Percentiles rank a stretch among this genome's conserved stretches.
These are phyloP conservation scores for Streptanthus diversifolius DNA, from an alignment of 345 rosid genomes.

Conservation along the genomic window DNA sequence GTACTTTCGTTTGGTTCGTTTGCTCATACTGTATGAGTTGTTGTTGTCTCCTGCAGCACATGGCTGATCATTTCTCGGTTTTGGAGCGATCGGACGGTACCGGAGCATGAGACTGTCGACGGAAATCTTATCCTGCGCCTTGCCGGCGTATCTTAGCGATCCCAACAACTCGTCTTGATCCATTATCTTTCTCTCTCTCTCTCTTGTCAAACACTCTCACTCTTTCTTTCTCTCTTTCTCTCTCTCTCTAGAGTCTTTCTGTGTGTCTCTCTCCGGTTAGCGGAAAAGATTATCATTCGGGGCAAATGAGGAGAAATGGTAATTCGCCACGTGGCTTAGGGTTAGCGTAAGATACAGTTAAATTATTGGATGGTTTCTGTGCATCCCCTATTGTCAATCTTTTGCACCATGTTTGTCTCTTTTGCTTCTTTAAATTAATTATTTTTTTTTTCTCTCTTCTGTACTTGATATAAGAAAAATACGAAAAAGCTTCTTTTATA, in stretches of 20 bases:
- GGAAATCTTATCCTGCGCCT: constrained; percentile 39
- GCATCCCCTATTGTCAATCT: constrained; percentile 24
- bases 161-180: constrained; percentile 35
- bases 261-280: constrained; percentile 27
- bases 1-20: constrained; percentile 67
- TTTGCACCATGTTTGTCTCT: constrained; percentile 9
- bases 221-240: background rate
- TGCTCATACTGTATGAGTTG: constrained; percentile 25
- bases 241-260: constrained; percentile 20
- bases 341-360: constrained; percentile 34
- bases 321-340: constrained; percentile 47
- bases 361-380: constrained; percentile 27
- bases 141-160: constrained; percentile 28
- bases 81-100: constrained; percentile 74
- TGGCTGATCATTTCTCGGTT: constrained; percentile 44
- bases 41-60: constrained; percentile 18
- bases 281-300: constrained; percentile 35
- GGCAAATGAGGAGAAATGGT: constrained; percentile 19
- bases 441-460: background rate
- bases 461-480: background rate
- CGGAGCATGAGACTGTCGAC: constrained; percentile 58
- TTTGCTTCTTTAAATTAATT: background rate
- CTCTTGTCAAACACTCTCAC: constrained; percentile 3
- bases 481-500: no score
- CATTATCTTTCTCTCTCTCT: constrained; percentile 22